A percentile compares a stretch with the other conserved stretches of the same genome.
Conservation (phyloP, 2,329 filamentous ascomycete species). For the Colletotrichum incanum region DNA sequence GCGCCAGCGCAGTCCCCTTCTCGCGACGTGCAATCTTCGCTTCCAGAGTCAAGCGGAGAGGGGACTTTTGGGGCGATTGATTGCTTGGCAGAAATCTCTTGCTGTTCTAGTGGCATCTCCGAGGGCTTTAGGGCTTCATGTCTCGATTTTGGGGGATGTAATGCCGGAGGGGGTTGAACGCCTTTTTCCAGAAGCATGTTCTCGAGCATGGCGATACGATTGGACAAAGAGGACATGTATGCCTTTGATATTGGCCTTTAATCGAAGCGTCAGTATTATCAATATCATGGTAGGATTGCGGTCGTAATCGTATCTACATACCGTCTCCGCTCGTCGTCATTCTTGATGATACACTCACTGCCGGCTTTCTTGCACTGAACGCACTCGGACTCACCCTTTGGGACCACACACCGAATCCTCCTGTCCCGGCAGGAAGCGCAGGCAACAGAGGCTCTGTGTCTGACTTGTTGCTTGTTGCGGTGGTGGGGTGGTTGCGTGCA, state of each 20-base stretch:
- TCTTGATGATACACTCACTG: constrained; percentile 69
- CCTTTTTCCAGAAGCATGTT: constrained; percentile 66
- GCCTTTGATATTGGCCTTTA: constrained; percentile 70
- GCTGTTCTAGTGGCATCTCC: constrained; percentile 43
- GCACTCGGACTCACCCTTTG: constrained; percentile 65
- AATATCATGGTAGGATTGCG: not conserved
- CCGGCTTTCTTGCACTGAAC: constrained; percentile 67
- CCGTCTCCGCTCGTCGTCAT: constrained; percentile 71
- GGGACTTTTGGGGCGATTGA: constrained; percentile 47
- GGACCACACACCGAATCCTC: constrained; percentile 67
- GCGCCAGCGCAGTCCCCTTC: constrained; percentile 47
- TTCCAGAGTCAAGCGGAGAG: constrained; percentile 53
- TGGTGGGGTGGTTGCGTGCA: constrained; percentile 48
- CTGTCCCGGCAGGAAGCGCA: constrained; percentile 68
- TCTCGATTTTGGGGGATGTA: constrained; percentile 68
- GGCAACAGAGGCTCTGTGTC: constrained; percentile 68
- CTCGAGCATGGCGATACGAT: constrained; percentile 67
- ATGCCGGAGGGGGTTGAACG: constrained; percentile 64
- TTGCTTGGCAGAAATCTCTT: constrained; percentile 22
- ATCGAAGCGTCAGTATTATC: constrained; percentile 27
- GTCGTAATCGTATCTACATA: constrained; percentile 47
- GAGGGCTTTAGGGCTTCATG: constrained; percentile 52
- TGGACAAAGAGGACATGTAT: constrained; percentile 71
- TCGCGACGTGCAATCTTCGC: constrained; percentile 50
- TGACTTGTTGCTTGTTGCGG: constrained; percentile 55